These are phyloP conservation scores for Acrocalymma vagum DNA, from an alignment of 2,329 filamentous ascomycete species.

Conservation along the genomic window DNA sequence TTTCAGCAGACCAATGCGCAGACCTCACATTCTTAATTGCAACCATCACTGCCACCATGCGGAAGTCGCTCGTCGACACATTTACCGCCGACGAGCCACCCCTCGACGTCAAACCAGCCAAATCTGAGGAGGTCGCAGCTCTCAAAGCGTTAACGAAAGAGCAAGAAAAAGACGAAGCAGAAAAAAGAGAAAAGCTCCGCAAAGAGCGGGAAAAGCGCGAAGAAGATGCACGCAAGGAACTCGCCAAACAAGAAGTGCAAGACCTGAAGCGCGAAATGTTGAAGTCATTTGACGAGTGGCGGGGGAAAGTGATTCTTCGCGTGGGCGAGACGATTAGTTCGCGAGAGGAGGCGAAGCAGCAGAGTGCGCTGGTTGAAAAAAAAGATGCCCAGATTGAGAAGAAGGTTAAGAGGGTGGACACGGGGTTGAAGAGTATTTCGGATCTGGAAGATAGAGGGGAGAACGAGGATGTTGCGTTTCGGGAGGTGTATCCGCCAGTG, in stretches of 20 bases:
- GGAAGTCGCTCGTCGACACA: constrained; percentile 52
- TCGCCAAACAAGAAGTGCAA: constrained; percentile 60
- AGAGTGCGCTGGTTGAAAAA: constrained; percentile 31
- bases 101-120: constrained; percentile 17
- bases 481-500: constrained; percentile 51
- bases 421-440: constrained; percentile 31
- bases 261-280: constrained; percentile 76
- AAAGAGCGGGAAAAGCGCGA: constrained; percentile 41
- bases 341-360: constrained; percentile 41
- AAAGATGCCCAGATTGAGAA: constrained; percentile 28
- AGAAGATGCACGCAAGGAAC: constrained; percentile 54
- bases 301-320: constrained; percentile 72
- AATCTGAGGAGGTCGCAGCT: constrained; percentile 34
- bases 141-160: no score
- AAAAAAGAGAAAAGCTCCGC: constrained; percentile 40
- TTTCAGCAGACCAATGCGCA: constrained; percentile 54
- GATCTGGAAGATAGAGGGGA: constrained; percentile 36
- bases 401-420: constrained; percentile 38
- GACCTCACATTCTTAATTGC: constrained; percentile 58
- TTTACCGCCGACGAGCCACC: constrained; percentile 46
- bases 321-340: constrained; percentile 70
- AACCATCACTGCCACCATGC: constrained; percentile 58
- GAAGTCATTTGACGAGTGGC: constrained; percentile 82
- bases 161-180: constrained; percentile 32
- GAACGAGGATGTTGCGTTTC: constrained; percentile 49